phyloP scores from a whole-genome alignment of 2,329 filamentous ascomycete species.

The Elsinoe fawcettii region DNA sequence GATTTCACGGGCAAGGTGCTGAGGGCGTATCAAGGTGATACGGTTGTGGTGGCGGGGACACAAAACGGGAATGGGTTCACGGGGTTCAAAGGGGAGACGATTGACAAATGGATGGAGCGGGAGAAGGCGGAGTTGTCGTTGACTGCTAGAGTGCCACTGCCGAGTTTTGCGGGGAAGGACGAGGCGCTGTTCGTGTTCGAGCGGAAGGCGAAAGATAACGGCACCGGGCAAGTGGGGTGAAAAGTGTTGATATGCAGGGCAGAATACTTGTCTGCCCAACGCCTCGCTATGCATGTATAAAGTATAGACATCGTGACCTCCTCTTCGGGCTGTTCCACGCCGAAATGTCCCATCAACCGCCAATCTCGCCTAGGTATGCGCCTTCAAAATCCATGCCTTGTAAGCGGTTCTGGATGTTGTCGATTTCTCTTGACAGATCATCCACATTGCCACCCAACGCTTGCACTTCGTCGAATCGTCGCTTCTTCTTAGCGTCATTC shows the following conservation, averaged over 20 bases:
- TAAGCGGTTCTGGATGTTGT: conserved; percentile 33
- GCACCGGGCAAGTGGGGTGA: background rate
- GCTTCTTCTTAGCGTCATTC: conserved; percentile 62
- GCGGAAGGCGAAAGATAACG: conserved; percentile 21
- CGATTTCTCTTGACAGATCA: conserved; percentile 73
- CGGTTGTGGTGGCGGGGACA: conserved; percentile 63
- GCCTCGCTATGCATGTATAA: conserved; percentile 13
- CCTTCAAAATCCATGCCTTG: conserved; percentile 32
- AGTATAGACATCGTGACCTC: background rate
- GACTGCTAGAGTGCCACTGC: conserved; percentile 57
- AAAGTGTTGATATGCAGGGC: background rate
- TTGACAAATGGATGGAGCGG: conserved; percentile 58
- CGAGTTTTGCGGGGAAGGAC: conserved; percentile 70
- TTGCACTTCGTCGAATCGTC: conserved; percentile 79
- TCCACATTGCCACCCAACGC: conserved; percentile 73
- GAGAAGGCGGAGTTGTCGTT: conserved; percentile 52
- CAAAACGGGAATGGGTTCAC: conserved; percentile 71
- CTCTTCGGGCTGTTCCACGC: background rate
- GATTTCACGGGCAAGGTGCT: conserved; percentile 59
- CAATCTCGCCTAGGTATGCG: conserved; percentile 23
- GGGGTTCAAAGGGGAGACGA: conserved; percentile 54
- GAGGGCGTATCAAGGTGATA: conserved; percentile 53
- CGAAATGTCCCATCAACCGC: background rate
- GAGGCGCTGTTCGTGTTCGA: conserved; percentile 63
- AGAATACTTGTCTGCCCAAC: background rate